Evolutionary conservation across 1,139 yeast species (phyloP).

Genomic region (Suhomyces atakaporum): DNA sequence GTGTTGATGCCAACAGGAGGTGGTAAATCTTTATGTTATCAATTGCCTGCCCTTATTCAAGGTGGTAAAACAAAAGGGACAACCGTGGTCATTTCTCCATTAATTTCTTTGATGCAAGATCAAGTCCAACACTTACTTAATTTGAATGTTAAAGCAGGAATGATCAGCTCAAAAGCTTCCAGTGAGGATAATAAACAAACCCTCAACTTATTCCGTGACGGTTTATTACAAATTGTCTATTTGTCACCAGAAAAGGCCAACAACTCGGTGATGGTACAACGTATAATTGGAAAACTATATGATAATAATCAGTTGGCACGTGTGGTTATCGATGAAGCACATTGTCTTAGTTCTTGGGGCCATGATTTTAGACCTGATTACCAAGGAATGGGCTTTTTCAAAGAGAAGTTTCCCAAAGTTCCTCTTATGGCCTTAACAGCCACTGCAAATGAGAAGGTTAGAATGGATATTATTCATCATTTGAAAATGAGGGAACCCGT

Average conservation of each 20-base stretch:
- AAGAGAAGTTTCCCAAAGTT: conserved; percentile 68
- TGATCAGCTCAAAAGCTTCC: conserved; percentile 79
- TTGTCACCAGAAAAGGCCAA: conserved; percentile 95
- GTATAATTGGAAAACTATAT: conserved; percentile 61
- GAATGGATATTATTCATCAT: conserved; percentile 81
- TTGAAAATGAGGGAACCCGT: conserved; percentile 58
- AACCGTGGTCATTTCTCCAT: conserved; percentile 90
- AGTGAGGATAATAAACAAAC: conserved; percentile 66
- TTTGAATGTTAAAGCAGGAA: conserved; percentile 75
- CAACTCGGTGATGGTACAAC: conserved; percentile 69
- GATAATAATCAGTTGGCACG: conserved; percentile 65
- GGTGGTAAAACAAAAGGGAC: conserved; percentile 79
- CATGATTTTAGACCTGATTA: conserved; percentile 98
- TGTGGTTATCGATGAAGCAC: conserved; percentile 96
- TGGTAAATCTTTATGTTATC: conserved; percentile 95
- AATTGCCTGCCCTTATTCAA: conserved; percentile 83
- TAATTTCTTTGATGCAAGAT: conserved; percentile 96
- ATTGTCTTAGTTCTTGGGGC: conserved; percentile 99
- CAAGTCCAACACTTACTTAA: conserved; percentile 81
- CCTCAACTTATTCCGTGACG: conserved; percentile 62
- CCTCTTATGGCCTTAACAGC: conserved; percentile 98
- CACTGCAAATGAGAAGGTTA: conserved; percentile 91
- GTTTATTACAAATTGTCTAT: conserved; percentile 74
- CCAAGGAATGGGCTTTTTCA: conserved; percentile 74
- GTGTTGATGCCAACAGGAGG: conserved; percentile 99